Evolutionary conservation across 1,284 basidiomycete species (phyloP), one percentile per base, ranked within the genome.

Genomic region (Pterula multifida): DNA sequence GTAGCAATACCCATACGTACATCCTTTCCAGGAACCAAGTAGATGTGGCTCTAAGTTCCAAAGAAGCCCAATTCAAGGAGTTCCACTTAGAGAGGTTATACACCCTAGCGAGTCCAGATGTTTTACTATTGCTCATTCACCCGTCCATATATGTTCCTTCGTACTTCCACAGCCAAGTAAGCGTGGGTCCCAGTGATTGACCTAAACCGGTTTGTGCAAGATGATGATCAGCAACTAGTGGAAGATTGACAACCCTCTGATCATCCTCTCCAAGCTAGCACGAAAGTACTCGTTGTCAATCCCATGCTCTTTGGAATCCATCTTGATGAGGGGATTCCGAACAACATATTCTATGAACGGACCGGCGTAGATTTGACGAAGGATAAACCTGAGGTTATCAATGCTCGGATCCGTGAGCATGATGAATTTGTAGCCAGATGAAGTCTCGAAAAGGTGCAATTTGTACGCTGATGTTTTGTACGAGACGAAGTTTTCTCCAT

Each of bases 341-440:
- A 94, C 90, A 44, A 97, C 92, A 62, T 83, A 90, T 62, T 97
- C 92, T 36, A 96, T 66, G 70, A 97, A 98, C 0, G 93, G 90
- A 1, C 93, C 92, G n/a, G 79, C 76, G 65, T 96, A 94, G 55
- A 98, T 81, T 64, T 94, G 88, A 36, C 85, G 79, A 45, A 98
- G 70, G 39, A 92, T 76, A 57, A 86, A 85, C 26, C 90, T 86
- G 42, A 95, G 72, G 17, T 85, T 83, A 55, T 94, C 90, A 28
- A 82, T 72, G 42, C 75, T 75, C 1, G 91, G 88, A 61, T 96
- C 92, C 53, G 85, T 91, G 58, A 98, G 78, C 69, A 98, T 87
- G 58, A 97, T 77, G 65, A 98, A 96, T 61, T 94, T 96, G 78
- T 92, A 96, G 36, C 90, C 88, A 4, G 93, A 91, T 1, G 85